Evolutionary conservation across 2,329 filamentous ascomycete species (phyloP), one percentile per base, ranked within the genome.

Genomic region (Colletotrichum abscissum): DNA sequence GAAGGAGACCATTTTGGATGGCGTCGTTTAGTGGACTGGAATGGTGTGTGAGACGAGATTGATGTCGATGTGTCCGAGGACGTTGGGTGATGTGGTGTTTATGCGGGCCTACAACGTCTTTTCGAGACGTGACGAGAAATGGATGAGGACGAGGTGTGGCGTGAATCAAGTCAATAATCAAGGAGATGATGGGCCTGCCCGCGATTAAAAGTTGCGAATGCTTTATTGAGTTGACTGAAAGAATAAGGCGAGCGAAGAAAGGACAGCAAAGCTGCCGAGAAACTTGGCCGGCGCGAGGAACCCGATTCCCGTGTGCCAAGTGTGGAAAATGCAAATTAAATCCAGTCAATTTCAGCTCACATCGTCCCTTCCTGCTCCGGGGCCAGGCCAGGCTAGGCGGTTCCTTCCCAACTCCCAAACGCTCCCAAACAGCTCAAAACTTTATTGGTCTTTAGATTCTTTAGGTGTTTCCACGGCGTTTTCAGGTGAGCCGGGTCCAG

Each of bases 1-100:
- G 52, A 73, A 26, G 69, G 52, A 72, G 56, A 68, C 63, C 74
- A 76, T 76, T 54, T 8, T 67, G 63, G 35, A 6, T 59, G 59
- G 19, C 19, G 33, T 46, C 11, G 38, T 35, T 7, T 46, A 1
- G 22, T 62, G 19, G 19, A 30, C 5, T 11, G 9, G 7, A 26
- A 33, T 19, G 56, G 30, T 35, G 56, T 12, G 35, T 11, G 12
- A 16, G 19, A n/a, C 12, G 56, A 57, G 28, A 12, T 33, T 19
- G 30, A n/a, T 35, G 24, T 14, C 5, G 12, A 12, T 5, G n/a
- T 1, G 62, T 26, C 28, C n/a, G 46, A 19, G 14, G 33, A 55
- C 46, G 28, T 26, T 24, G 33, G 14, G 14, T 19, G 11, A n/a
- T 54, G 38, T 64, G 28, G 30, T 16, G 24, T 35, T n/a, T 28